phyloP scores from a whole-genome alignment of 305 asterid genomes.

The Nicotiana rustica region DNA sequence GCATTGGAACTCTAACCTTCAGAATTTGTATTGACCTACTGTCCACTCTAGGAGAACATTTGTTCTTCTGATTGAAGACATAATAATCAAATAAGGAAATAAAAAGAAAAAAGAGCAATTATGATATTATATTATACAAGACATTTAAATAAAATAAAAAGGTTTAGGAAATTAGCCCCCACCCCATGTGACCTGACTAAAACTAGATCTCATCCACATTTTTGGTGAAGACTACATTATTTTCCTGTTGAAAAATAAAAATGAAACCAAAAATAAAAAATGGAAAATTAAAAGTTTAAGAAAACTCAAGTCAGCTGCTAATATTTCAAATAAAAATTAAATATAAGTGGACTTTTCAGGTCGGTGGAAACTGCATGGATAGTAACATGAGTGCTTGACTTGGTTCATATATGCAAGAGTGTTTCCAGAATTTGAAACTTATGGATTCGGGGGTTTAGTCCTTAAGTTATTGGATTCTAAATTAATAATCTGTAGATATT shows the following conservation, averaged over 20 bases:
- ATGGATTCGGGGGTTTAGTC: too few relatives aligned
- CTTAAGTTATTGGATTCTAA: too few relatives aligned
- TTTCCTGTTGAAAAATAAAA: neutral
- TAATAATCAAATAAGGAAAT: neutral
- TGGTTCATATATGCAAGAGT: neutral
- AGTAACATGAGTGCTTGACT: neutral
- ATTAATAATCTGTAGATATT: too few relatives aligned
- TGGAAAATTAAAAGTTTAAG: neutral
- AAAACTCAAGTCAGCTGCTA: neutral
- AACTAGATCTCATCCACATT: neutral
- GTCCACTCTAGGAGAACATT: neutral
- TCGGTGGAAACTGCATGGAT: neutral
- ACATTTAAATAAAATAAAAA: neutral
- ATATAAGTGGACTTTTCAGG: slow-evolving; percentile 14
- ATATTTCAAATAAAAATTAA: neutral
- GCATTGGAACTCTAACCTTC: slow-evolving; percentile 30
- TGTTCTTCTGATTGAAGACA: neutral
- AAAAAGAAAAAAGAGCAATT: neutral
- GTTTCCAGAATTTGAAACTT: too few relatives aligned
- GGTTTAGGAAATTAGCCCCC: slow-evolving; percentile 8
- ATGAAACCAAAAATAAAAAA: too few relatives aligned
- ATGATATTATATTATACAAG: neutral
- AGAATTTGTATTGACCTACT: neutral
- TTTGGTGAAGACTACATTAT: neutral
- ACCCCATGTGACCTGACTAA: slow-evolving; percentile 43